A percentile compares a stretch with the other conserved stretches of the same genome.
phyloP scores from a whole-genome alignment of 1,284 basidiomycete genomes.

The Cryptococcus depauperatus region DNA sequence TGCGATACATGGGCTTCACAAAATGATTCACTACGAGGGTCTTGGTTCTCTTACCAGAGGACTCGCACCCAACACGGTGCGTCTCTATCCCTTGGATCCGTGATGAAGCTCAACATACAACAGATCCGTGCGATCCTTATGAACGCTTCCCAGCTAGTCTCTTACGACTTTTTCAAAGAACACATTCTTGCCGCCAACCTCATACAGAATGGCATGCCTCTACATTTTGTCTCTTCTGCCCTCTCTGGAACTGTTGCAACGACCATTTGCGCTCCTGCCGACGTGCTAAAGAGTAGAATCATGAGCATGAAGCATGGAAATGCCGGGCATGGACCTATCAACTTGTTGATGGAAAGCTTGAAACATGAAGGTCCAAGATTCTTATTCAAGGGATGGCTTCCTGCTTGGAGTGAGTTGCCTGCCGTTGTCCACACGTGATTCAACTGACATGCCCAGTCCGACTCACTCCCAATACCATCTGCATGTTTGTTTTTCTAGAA shows the following conservation, averaged over 20 bases:
- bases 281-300: constrained; percentile 49
- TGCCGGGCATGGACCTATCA: constrained; percentile 22
- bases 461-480: constrained; percentile 47
- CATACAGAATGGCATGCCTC: constrained; percentile 46
- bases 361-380: constrained; percentile 43
- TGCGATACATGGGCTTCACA: constrained; percentile 46
- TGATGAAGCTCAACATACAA: not conserved
- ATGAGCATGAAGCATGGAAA: constrained; percentile 42
- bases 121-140: constrained; percentile 49
- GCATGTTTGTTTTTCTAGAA: constrained; percentile 45
- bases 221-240: constrained; percentile 49
- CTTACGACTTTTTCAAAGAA: constrained; percentile 52
- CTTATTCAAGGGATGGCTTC: constrained; percentile 52
- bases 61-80: constrained; percentile 48
- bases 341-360: constrained; percentile 21
- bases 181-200: constrained; percentile 39
- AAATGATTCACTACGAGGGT: constrained; percentile 48
- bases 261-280: constrained; percentile 47
- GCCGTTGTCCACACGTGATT: not conserved
- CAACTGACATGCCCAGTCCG: constrained; percentile 31
- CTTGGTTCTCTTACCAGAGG: constrained; percentile 46
- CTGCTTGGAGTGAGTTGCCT: constrained; percentile 46
- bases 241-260: constrained; percentile 51
- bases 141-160: constrained; percentile 49
- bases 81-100: constrained; percentile 6